These are phyloP conservation scores for Fonsecaea erecta DNA, from an alignment of 2,329 filamentous ascomycete genomes.

Conservation along the genomic window DNA sequence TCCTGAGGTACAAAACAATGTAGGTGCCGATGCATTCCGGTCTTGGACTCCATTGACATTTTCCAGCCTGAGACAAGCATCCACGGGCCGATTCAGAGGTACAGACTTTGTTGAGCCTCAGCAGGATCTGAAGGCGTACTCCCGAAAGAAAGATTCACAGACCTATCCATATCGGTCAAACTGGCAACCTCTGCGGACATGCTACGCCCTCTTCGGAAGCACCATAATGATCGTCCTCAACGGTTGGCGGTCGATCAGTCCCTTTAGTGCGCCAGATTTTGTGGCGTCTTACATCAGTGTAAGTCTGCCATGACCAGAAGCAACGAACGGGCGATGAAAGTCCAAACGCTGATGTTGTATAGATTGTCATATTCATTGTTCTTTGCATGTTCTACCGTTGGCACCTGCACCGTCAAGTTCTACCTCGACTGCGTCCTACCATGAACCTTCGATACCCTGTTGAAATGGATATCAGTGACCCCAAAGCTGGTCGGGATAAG, in stretches of 20 bases:
- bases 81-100: neutral
- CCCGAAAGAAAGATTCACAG: neutral
- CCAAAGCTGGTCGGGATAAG: conserved; percentile 4
- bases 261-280: conserved; percentile 10
- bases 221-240: conserved; percentile 11
- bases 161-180: conserved; percentile 14
- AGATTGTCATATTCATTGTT: conserved; percentile 9
- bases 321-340: neutral
- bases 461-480: conserved; percentile 5
- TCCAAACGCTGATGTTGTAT: neutral
- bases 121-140: conserved; percentile 10
- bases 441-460: conserved; percentile 12
- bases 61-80: conserved; percentile 7
- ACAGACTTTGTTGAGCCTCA: neutral
- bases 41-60: neutral
- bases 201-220: conserved; percentile 10
- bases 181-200: conserved; percentile 11
- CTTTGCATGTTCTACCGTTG: conserved; percentile 14
- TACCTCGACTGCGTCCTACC: conserved; percentile 1
- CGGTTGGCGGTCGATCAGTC: conserved; percentile 10
- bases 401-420: conserved; percentile 13
- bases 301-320: neutral
- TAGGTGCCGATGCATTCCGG: neutral
- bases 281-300: conserved; percentile 15
- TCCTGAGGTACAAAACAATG: conserved; percentile 11